Evolutionary conservation across 2,329 filamentous ascomycete species (phyloP), one percentile per base, ranked within the genome.

Genomic region (Hypoxylon sp.): DNA sequence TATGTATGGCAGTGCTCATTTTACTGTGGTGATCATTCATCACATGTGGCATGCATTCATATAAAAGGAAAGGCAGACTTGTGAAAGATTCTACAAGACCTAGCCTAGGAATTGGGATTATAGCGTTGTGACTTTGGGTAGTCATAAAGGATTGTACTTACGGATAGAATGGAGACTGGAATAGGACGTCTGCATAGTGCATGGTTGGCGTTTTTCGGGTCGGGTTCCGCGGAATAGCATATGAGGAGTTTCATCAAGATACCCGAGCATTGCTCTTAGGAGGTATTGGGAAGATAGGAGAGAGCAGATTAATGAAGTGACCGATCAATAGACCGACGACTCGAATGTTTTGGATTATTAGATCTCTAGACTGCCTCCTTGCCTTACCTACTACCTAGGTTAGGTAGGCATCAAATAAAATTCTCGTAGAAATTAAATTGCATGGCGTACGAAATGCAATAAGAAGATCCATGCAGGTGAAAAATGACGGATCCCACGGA

Each of bases 21-120:
- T 78, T 42, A 73, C 75, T 10, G 66, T 67, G 24, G 72, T 72
- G 56, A 75, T 78, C 17, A 65, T 71, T 55, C 77, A 79, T 66
- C 77, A 78, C 31, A 66, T 75, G 54, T 75, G 74, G 75, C 77
- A 79, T 62, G 70, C 75, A 6, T 75, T 79, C 51, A 58, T 64
- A 21, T 77, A 68, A 60, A 57, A 13, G 27, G 29, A 2, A 15
- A 46, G 27, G 31, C 15, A 46, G 15, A 46, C 21, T 46, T 48
- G 54, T 13, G 51, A 47, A 42, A 19, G 32, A 39, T 19, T 24
- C 51, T 54, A 39, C 29, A 56, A 53, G 48, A 42, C 35, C 31
- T 19, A 42, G 52, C 55, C 58, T 19, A 17, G 50, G 48, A n/a
- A 42, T 39, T 52, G 27, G 48, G 47, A 47, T 59, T 27, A 51